Conservation (phyloP, 1,284 basidiomycete species). For the Erythrobasidium hasegawianum region DNA sequence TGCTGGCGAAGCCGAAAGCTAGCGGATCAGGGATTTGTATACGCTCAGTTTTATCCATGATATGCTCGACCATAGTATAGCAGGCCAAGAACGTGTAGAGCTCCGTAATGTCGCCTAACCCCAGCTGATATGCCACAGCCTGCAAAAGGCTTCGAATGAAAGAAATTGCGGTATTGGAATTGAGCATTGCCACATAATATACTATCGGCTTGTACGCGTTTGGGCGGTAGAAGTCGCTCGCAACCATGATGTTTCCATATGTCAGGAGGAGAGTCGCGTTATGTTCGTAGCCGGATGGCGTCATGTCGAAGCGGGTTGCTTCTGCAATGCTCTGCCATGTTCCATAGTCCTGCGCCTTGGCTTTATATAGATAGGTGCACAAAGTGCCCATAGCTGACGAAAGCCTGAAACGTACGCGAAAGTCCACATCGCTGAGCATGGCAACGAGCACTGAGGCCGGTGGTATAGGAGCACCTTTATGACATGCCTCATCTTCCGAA, state of each 20-base stretch:
- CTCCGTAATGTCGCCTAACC: slow-evolving; percentile 60
- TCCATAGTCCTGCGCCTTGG: slow-evolving; percentile 23
- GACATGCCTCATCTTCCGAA: slow-evolving; percentile 46
- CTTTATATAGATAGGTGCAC: slow-evolving; percentile 46
- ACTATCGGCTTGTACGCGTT: slow-evolving; percentile 82
- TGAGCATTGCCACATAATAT: slow-evolving; percentile 54
- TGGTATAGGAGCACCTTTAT: slow-evolving; percentile 42
- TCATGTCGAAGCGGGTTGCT: slow-evolving; percentile 45
- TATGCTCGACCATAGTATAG: slow-evolving; percentile 55
- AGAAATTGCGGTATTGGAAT: slow-evolving; percentile 53
- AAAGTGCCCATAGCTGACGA: slow-evolving; percentile 62
- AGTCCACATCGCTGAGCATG: slow-evolving; percentile 66
- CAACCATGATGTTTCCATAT: slow-evolving; percentile 72
- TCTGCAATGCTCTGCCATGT: slow-evolving; percentile 39
- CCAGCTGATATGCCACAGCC: slow-evolving; percentile 65
- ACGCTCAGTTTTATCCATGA: slow-evolving; percentile 7
- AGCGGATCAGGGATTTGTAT: slow-evolving; percentile 30
- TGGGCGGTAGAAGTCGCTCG: slow-evolving; percentile 73
- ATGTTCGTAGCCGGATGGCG: slow-evolving; percentile 58
- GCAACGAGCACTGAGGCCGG: slow-evolving; percentile 56
- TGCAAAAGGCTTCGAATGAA: slow-evolving; percentile 66
- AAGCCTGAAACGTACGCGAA: slow-evolving; percentile 77
- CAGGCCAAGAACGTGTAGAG: slow-evolving; percentile 76
- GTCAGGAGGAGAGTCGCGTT: slow-evolving; percentile 66
- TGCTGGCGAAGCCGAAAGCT: slow-evolving; percentile 31